Conservation (phyloP, 139 green algal genomes). For the Ettlia oleoabundans region DNA sequence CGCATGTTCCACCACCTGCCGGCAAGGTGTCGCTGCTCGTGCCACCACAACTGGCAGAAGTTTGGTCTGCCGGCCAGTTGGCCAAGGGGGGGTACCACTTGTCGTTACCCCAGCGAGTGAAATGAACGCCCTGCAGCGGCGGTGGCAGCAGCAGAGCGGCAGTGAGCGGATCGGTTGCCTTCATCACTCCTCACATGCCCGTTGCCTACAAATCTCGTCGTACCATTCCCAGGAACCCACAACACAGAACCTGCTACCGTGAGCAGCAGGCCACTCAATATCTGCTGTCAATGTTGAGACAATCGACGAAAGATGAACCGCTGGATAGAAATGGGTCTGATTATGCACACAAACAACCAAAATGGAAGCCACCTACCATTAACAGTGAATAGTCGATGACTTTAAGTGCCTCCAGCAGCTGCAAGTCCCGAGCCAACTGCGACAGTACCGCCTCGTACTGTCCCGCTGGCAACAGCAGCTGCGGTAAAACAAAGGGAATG, state of each 20-base stretch:
- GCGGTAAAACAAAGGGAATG: not conserved
- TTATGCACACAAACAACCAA: no score
- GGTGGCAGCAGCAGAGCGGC: not conserved
- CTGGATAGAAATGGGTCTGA: no score
- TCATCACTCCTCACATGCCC: no score
- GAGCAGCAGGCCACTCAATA: no score
- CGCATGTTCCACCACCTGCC: no score
- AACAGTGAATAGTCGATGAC: conserved; percentile 89
- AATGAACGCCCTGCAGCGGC: conserved; percentile 27
- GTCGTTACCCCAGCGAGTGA: conserved; percentile 43
- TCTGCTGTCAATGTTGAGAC: no score
- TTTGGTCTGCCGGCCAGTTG: conserved; percentile 8
- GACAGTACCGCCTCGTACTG: conserved; percentile 39
- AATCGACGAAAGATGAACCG: no score
- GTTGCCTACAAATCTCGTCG: not conserved
- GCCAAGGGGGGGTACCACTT: conserved; percentile 42
- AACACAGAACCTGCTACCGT: no score
- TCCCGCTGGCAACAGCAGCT: conserved; percentile 6
- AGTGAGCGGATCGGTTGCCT: no score
- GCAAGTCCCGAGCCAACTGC: conserved; percentile 65
- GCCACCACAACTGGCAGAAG: not conserved
- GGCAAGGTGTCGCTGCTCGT: not conserved
- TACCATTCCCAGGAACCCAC: no score
- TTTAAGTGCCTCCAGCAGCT: conserved; percentile 62
- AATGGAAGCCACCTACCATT: conserved; percentile 65